Evolutionary conservation across 2,329 filamentous ascomycete genomes (phyloP).

Genomic region (Apiospora marii): DNA sequence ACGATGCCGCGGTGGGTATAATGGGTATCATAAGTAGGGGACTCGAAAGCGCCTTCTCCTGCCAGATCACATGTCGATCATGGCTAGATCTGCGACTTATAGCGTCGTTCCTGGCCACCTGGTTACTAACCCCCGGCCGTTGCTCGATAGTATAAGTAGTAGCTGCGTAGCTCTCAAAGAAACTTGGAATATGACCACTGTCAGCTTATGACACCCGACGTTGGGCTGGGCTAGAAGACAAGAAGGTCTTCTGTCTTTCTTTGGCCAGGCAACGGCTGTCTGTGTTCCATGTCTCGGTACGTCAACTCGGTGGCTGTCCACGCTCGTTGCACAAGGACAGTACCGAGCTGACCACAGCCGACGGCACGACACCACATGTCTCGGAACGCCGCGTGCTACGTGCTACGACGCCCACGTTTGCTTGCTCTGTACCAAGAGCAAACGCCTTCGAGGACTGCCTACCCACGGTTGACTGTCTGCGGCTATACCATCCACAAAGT

Average conservation of each 20-base stretch:
- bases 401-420: not conserved
- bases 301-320: not conserved
- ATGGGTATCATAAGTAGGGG: not conserved
- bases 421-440: not conserved
- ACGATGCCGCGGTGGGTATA: constrained; percentile 10
- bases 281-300: not conserved
- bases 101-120: not conserved
- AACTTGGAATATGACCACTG: not conserved
- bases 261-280: not conserved
- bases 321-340: not conserved
- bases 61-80: constrained; percentile 1
- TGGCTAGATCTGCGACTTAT: not conserved
- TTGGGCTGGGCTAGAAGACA: not conserved
- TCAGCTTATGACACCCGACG: not conserved
- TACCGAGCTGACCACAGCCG: not conserved
- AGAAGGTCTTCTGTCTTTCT: not conserved
- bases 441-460: not conserved
- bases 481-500: not conserved
- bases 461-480: not conserved
- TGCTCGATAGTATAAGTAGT: not conserved
- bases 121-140: not conserved
- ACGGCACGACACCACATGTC: not conserved
- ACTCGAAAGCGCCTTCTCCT: not conserved
- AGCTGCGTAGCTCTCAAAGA: not conserved
- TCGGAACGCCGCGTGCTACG: not conserved